Conservation (phyloP, 202 grass and related monocot genomes). For the Panicum virgatum region DNA sequence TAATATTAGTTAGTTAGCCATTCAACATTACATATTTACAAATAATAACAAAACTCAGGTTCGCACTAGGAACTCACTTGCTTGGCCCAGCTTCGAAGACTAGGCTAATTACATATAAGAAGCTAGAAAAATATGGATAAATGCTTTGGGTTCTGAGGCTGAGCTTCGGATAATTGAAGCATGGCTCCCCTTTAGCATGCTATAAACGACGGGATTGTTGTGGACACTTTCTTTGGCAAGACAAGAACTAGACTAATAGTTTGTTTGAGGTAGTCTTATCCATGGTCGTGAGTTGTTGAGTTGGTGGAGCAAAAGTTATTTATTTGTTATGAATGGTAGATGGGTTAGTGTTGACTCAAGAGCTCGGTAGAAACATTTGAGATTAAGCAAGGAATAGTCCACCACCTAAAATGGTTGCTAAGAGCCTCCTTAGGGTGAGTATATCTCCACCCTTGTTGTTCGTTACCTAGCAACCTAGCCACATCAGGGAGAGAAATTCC, state of each 20-base stretch:
- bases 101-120: neutral
- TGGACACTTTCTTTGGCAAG: neutral
- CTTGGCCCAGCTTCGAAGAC: neutral
- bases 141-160: neutral
- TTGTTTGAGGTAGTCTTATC: neutral
- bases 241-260: neutral
- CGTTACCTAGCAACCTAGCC: neutral
- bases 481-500: neutral
- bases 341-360: neutral
- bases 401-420: neutral
- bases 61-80: neutral
- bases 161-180: neutral
- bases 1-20: conserved; percentile 7
- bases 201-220: neutral
- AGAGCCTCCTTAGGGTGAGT: neutral
- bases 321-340: neutral
- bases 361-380: neutral
- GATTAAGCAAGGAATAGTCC: neutral
- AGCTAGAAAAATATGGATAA: neutral
- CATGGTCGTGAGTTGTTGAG: neutral
- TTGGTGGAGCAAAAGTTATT: neutral
- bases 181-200: neutral
- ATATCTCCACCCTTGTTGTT: neutral
- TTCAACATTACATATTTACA: neutral
- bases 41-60: neutral